A percentile compares a stretch with the other conserved stretches of the same genome.
Conservation (phyloP, 2,329 filamentous ascomycete genomes). For the Apiospora marii region DNA sequence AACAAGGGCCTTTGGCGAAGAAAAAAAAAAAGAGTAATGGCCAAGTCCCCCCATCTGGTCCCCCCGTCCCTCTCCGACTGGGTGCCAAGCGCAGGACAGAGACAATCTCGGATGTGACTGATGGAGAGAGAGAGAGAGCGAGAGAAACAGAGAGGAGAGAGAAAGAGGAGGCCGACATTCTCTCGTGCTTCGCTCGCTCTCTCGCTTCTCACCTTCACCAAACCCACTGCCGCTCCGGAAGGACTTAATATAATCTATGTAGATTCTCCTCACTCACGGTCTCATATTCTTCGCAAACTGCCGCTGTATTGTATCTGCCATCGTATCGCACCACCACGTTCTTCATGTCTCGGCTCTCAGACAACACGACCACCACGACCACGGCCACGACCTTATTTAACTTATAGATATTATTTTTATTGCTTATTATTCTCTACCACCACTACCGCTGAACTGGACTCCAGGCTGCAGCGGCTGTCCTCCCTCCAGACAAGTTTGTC, state of each 20-base stretch:
- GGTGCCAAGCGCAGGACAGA: constrained; percentile 2
- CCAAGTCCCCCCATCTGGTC: neutral
- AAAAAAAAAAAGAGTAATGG: constrained; percentile 6
- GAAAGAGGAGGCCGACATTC: neutral
- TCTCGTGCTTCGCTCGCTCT: neutral
- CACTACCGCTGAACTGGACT: neutral
- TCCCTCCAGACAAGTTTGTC: neutral
- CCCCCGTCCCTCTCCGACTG: neutral
- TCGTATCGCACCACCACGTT: neutral
- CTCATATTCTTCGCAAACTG: neutral
- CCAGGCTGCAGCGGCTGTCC: neutral
- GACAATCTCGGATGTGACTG: neutral
- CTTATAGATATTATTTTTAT: neutral
- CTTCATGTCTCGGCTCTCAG: constrained; percentile 2
- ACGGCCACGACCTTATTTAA: neutral
- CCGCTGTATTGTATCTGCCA: neutral
- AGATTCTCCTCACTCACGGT: neutral
- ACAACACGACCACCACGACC: neutral
- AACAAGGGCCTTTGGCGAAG: neutral
- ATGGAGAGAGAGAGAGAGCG: neutral
- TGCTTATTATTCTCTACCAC: neutral
- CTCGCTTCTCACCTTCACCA: neutral
- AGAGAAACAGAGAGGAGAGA: neutral
- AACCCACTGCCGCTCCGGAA: neutral
- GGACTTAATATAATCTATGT: constrained; percentile 9